phyloP scores from a whole-genome alignment of 441 rosid genomes.

The Euphorbia celastroides region DNA sequence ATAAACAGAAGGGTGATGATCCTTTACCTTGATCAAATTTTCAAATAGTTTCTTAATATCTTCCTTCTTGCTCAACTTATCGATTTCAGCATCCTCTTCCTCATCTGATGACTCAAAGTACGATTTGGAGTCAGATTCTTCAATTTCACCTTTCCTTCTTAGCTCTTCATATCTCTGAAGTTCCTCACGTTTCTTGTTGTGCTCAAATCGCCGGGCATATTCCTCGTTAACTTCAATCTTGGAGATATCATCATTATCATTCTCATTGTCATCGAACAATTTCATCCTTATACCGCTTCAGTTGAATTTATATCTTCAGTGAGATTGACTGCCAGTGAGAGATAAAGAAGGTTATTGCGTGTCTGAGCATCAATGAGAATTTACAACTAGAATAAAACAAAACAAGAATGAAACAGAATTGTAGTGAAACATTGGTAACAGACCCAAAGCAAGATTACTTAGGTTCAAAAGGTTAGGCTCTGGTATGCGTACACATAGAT shows the following conservation, averaged over 20 bases:
- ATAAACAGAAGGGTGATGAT: slow-evolving; percentile 44
- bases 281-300: slow-evolving; percentile 23
- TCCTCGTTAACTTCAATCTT: slow-evolving; percentile 48
- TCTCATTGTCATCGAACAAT: slow-evolving; percentile 45
- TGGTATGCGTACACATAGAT: neutral
- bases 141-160: slow-evolving; percentile 40
- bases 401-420: neutral
- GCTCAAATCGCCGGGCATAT: slow-evolving; percentile 41
- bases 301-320: neutral
- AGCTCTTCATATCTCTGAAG: slow-evolving; percentile 47
- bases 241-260: slow-evolving; percentile 23
- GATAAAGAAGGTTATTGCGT: neutral
- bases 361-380: neutral
- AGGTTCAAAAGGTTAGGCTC: neutral
- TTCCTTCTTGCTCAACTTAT: slow-evolving; percentile 16
- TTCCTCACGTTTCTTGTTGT: slow-evolving; percentile 66
- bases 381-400: neutral
- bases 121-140: slow-evolving; percentile 21
- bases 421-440: neutral
- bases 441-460: neutral
- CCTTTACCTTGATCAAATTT: slow-evolving; percentile 43
- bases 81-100: slow-evolving; percentile 28
- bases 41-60: slow-evolving; percentile 41
- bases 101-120: slow-evolving; percentile 31
- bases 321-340: neutral